Percentiles rank a stretch among this genome's conserved stretches.
These are phyloP conservation scores for Solanum megistacrolobum DNA, from an alignment of 257 asterid genomes.

Conservation along the genomic window DNA sequence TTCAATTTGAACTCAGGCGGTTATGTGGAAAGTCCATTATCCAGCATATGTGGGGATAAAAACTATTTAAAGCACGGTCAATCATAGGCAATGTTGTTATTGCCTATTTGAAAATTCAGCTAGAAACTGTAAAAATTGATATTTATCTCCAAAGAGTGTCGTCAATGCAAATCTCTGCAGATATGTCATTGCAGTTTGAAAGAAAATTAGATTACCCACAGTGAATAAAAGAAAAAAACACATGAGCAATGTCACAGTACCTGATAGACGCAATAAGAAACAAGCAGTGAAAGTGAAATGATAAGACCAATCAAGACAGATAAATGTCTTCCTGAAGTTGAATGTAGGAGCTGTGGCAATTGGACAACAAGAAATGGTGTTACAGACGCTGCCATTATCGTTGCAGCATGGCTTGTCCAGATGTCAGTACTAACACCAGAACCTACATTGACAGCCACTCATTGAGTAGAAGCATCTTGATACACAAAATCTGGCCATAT, in stretches of 20 bases:
- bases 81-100: background rate
- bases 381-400: conserved; percentile 77
- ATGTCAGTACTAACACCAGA: conserved; percentile 79
- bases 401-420: conserved; percentile 82
- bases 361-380: conserved; percentile 73
- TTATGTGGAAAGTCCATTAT: background rate
- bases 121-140: background rate
- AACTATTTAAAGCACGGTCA: background rate
- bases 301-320: conserved; percentile 66
- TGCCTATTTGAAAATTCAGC: background rate
- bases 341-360: conserved; percentile 51
- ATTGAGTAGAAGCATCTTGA: background rate
- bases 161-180: background rate
- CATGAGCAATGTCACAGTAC: conserved; percentile 15
- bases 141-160: background rate
- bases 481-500: background rate
- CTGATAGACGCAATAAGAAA: conserved; percentile 84
- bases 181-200: background rate
- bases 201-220: background rate
- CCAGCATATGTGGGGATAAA: background rate
- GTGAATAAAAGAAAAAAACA: background rate
- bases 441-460: conserved; percentile 35
- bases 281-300: conserved; percentile 43
- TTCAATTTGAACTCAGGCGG: background rate
- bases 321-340: conserved; percentile 52